Conservation (phyloP, 345 rosid genomes). For the Ceriops decandra region DNA sequence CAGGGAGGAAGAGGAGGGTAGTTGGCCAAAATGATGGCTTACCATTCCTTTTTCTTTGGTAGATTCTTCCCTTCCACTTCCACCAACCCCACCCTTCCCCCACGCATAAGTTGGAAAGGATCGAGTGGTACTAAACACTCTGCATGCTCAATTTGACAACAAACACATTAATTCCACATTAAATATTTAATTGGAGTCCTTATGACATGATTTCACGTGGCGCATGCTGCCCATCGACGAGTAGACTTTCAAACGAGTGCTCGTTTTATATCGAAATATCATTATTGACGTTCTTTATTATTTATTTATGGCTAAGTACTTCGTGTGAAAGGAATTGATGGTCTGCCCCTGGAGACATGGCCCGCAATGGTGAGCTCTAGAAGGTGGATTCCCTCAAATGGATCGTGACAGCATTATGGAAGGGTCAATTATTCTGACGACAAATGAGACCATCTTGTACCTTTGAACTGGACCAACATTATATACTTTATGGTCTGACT, state of each 20-base stretch:
- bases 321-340: constrained; percentile 5
- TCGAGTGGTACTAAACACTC: not conserved
- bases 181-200: not conserved
- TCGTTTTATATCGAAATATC: not conserved
- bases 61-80: too few relatives aligned
- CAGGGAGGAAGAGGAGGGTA: too few relatives aligned
- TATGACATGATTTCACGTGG: constrained; percentile 42
- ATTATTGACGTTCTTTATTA: not conserved
- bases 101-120: too few relatives aligned
- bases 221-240: constrained; percentile 31
- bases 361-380: not conserved
- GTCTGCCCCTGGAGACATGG: constrained; percentile 16
- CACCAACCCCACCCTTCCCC: too few relatives aligned
- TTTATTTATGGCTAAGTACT: not conserved
- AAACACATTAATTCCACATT: not conserved
- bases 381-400: constrained; percentile 17
- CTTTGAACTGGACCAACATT: too few relatives aligned
- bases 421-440: not conserved
- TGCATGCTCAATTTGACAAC: constrained; percentile 7
- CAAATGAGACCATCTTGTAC: too few relatives aligned
- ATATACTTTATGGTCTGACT: too few relatives aligned
- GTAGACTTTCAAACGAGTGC: constrained; percentile 4
- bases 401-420: constrained; percentile 29
- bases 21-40: too few relatives aligned
- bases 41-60: too few relatives aligned